phyloP scores from a whole-genome alignment of 139 green algal genomes.

The Auxenochlorella pyrenoidosa region DNA sequence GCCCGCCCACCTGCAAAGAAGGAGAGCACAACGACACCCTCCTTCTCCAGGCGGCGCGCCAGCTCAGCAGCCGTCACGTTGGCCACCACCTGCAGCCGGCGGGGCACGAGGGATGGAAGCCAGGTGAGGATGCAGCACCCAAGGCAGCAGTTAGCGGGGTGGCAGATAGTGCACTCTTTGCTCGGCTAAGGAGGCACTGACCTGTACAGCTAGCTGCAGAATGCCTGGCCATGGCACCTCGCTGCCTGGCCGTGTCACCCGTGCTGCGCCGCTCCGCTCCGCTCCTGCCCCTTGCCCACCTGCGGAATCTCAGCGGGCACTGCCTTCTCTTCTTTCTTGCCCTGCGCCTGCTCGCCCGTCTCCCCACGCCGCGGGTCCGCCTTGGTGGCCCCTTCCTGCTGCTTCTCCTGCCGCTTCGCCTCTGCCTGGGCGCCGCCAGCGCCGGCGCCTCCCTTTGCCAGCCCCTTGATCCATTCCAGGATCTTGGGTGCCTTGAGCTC shows the following conservation, averaged over 20 bases:
- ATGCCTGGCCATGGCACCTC: background rate
- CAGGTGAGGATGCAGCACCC: background rate
- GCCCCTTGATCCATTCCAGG: slow-evolving; percentile 11
- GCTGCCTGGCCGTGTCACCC: background rate
- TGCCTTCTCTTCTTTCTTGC: background rate
- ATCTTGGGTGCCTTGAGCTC: slow-evolving; percentile 16
- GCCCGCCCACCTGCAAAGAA: slow-evolving; percentile 39
- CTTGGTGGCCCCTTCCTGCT: background rate
- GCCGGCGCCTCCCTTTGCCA: background rate
- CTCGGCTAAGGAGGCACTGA: background rate
- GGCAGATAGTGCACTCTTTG: too few species aligned
- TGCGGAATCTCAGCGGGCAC: slow-evolving; percentile 26
- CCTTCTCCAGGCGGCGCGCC: slow-evolving; percentile 27
- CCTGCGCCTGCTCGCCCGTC: background rate
- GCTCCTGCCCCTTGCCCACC: background rate
- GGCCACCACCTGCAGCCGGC: background rate
- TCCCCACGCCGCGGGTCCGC: background rate
- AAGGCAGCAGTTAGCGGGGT: too few species aligned
- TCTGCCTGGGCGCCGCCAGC: background rate
- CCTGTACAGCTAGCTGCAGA: too few species aligned
- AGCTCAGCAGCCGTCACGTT: slow-evolving; percentile 31
- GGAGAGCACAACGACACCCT: slow-evolving; percentile 43
- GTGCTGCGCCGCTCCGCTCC: too few species aligned
- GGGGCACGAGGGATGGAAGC: too few species aligned
- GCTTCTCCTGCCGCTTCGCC: slow-evolving; percentile 1